Percentiles rank a stretch among this genome's conserved stretches.
phyloP scores from a whole-genome alignment of 179 eudicot species.

The Heliamphora pulchella region DNA sequence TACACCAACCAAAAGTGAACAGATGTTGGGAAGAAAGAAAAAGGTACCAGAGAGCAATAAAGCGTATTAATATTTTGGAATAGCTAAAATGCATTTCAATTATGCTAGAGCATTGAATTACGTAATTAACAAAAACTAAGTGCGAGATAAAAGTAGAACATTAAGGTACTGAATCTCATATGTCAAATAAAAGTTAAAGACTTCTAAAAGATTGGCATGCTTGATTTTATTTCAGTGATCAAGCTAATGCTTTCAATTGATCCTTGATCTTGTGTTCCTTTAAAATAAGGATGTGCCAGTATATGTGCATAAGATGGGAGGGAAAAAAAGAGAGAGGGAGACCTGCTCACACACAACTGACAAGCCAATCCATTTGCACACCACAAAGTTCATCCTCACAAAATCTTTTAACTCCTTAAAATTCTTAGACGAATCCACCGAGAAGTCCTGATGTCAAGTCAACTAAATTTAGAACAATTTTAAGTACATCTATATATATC shows the following conservation, averaged over 20 bases:
- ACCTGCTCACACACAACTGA: constrained; percentile 57
- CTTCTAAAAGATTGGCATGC: not conserved
- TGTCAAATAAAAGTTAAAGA: not conserved
- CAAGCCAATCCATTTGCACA: constrained; percentile 78
- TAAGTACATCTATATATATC: no score
- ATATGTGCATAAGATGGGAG: not conserved
- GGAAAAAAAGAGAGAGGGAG: constrained; percentile 18
- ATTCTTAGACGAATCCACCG: constrained; percentile 50
- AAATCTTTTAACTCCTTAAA: constrained; percentile 47
- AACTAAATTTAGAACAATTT: no score
- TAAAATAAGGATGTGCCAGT: not conserved
- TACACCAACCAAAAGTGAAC: no score
- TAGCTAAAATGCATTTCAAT: no score
- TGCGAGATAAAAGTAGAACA: no score
- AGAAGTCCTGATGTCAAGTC: constrained; percentile 41
- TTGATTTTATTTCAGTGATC: not conserved
- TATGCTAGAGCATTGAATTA: no score
- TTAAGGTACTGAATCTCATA: not conserved
- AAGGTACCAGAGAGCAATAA: not conserved
- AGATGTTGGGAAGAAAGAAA: no score
- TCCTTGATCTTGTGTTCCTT: not conserved
- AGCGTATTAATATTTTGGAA: no score
- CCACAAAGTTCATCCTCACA: constrained; percentile 49
- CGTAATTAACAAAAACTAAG: no score
- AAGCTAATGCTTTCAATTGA: not conserved